Conservation (phyloP, 2,329 filamentous ascomycete species). For the Malbranchea cinnamomea region DNA sequence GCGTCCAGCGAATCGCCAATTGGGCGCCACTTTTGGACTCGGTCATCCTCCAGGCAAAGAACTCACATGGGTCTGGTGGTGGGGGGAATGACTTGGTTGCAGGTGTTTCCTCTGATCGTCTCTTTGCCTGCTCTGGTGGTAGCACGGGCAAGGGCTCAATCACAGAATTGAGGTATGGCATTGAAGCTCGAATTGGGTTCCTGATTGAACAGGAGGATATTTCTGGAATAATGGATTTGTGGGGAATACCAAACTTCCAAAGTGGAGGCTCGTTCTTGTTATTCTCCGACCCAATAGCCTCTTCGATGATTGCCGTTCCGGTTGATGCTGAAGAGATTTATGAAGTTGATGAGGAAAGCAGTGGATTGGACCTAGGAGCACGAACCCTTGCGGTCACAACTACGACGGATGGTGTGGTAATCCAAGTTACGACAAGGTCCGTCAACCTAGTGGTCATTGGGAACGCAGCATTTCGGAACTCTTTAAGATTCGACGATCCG, state of each 20-base stretch:
- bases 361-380: constrained; percentile 25
- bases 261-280: constrained; percentile 24
- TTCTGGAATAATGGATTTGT: constrained; percentile 27
- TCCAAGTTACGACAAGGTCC: constrained; percentile 29
- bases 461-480: constrained; percentile 12
- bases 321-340: constrained; percentile 24
- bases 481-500: constrained; percentile 11
- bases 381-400: constrained; percentile 31
- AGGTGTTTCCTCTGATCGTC: constrained; percentile 32
- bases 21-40: constrained; percentile 41
- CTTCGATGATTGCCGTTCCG: constrained; percentile 24
- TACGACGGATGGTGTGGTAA: constrained; percentile 19
- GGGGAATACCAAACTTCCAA: constrained; percentile 24
- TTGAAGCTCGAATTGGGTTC: constrained; percentile 50
- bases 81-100: constrained; percentile 7
- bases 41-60: constrained; percentile 17
- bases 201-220: constrained; percentile 26
- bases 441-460: constrained; percentile 18
- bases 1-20: constrained; percentile 48
- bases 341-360: constrained; percentile 24
- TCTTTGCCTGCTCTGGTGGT: constrained; percentile 54
- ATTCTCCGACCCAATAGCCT: constrained; percentile 27
- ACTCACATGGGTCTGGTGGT: constrained; percentile 7
- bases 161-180: constrained; percentile 53
- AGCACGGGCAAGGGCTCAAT: constrained; percentile 45